phyloP scores from a whole-genome alignment of 2,329 filamentous ascomycete genomes.

The Hypomyces perniciosus region DNA sequence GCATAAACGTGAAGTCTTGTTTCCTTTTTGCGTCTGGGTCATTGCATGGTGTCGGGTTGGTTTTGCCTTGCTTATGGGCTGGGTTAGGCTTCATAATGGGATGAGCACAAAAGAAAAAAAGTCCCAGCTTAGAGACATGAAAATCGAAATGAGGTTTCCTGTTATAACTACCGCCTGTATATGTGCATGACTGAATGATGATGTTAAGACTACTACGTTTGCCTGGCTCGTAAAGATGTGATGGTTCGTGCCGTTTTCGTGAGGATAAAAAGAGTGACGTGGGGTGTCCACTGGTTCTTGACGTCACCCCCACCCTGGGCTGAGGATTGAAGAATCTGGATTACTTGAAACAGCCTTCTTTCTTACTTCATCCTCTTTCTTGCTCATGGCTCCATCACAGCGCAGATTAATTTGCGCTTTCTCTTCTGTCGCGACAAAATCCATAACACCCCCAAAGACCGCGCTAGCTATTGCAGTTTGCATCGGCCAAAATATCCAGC shows the following conservation, averaged over 20 bases:
- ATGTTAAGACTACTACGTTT: background rate
- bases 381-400: background rate
- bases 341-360: background rate
- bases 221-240: background rate
- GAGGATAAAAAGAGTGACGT: too few relatives aligned
- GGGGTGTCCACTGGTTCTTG: too few relatives aligned
- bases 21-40: conserved; percentile 40
- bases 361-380: background rate
- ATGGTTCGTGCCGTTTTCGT: background rate
- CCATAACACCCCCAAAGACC: too few relatives aligned
- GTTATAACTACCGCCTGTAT: conserved; percentile 9
- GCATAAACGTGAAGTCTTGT: conserved; percentile 34
- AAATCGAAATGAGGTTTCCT: conserved; percentile 32
- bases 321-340: background rate
- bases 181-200: conserved; percentile 7
- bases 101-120: conserved; percentile 29
- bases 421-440: background rate
- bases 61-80: conserved; percentile 32
- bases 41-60: conserved; percentile 52
- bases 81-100: conserved; percentile 32
- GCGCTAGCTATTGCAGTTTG: too few relatives aligned
- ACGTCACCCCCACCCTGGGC: conserved; percentile 9
- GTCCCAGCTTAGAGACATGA: conserved; percentile 29
- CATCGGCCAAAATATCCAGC: too few relatives aligned
- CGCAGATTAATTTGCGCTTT: background rate